Evolutionary conservation across 371 early-diverging fungal genomes (phyloP).

Genomic region (Mortierella sp.): DNA sequence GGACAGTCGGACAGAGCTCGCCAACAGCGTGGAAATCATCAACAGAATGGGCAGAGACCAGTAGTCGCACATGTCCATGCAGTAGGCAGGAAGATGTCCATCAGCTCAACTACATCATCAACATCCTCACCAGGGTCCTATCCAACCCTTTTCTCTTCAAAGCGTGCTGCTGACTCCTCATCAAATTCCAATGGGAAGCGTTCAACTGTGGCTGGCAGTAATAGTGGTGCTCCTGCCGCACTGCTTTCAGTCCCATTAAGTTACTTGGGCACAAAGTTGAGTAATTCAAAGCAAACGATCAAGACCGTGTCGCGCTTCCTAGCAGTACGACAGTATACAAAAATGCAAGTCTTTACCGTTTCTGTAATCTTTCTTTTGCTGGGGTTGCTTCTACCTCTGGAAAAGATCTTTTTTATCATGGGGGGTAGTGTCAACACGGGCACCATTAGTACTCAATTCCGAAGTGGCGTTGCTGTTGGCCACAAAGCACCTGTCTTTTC

Average conservation of each 20-base stretch:
- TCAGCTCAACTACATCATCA: constrained; percentile 26
- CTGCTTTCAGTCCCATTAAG: constrained; percentile 3
- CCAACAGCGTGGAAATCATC: constrained; percentile 4
- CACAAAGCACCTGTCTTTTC: constrained; percentile 16
- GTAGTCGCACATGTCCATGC: constrained; percentile 28
- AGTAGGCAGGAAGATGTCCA: constrained; percentile 37
- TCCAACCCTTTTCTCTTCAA: constrained; percentile 36
- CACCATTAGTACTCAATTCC: constrained; percentile 20
- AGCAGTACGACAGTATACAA: constrained; percentile 51
- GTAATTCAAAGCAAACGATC: constrained; percentile 37
- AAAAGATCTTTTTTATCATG: constrained; percentile 34
- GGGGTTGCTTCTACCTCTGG: constrained; percentile 44
- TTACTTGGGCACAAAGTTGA: constrained; percentile 32
- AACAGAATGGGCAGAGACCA: constrained; percentile 7
- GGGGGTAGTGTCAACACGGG: background rate
- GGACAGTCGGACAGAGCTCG: constrained; percentile 5
- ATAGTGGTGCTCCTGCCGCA: background rate
- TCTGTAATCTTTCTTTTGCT: constrained; percentile 43
- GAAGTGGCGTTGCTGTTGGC: constrained; percentile 12
- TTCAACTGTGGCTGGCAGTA: background rate
- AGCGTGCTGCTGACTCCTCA: background rate
- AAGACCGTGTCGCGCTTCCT: constrained; percentile 35
- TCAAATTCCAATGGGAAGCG: background rate
- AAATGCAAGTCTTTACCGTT: constrained; percentile 49
- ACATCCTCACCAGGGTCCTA: constrained; percentile 39